A percentile compares a stretch with the other conserved stretches of the same genome.
Evolutionary conservation across 2,329 filamentous ascomycete species (phyloP).

Genomic region (Cordyceps pruinosa): DNA sequence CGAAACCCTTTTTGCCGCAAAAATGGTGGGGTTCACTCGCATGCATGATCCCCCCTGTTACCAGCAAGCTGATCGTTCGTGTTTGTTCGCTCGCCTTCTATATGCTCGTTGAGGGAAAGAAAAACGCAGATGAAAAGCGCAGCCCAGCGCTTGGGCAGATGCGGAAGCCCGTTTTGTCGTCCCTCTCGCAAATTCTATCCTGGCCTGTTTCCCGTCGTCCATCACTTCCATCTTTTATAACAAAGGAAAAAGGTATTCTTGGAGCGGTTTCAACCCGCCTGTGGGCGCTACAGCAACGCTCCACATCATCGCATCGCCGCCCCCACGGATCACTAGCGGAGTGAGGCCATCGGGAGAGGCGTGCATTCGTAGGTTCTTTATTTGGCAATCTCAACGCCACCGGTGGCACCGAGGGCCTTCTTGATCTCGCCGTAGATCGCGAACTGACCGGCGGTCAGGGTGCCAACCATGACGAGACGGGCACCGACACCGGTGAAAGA

Average conservation of each 20-base stretch:
- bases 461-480: slow-evolving; percentile 58
- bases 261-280: not conserved
- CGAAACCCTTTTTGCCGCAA: not conserved
- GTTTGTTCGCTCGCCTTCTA: not conserved
- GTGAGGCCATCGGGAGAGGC: not conserved
- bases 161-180: not conserved
- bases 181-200: slow-evolving; percentile 1
- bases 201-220: slow-evolving; percentile 8
- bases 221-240: slow-evolving; percentile 7
- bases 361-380: slow-evolving; percentile 21
- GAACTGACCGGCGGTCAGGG: slow-evolving; percentile 73
- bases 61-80: not conserved
- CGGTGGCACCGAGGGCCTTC: slow-evolving; percentile 61
- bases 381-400: slow-evolving; percentile 66
- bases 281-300: not conserved
- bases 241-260: slow-evolving; percentile 12
- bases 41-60: slow-evolving; percentile 3
- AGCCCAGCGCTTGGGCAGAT: slow-evolving; percentile 9
- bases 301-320: slow-evolving; percentile 1
- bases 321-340: not conserved
- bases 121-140: not conserved
- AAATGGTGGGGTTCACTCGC: not conserved
- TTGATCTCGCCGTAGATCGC: slow-evolving; percentile 79
- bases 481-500: slow-evolving; percentile 77
- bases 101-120: slow-evolving; percentile 2